A percentile compares a stretch with the other conserved stretches of the same genome.
Evolutionary conservation across 2,329 filamentous ascomycete species (phyloP).

Genomic region (Monosporascus sp.): DNA sequence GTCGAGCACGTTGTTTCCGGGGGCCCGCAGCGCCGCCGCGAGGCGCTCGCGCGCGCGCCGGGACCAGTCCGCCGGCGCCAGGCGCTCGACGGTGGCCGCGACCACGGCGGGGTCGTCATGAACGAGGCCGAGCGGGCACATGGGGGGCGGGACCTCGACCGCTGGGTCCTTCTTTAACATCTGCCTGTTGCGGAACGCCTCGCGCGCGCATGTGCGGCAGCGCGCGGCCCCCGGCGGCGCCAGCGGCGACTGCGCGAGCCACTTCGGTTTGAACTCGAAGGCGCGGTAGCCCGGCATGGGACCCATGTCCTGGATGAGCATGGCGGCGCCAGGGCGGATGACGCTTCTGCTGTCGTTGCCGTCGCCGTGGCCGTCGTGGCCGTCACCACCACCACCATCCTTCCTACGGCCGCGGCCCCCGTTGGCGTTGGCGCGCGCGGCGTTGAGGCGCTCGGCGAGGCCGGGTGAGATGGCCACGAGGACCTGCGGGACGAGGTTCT

Average conservation of each 20-base stretch:
- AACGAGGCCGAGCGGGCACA: constrained; percentile 62
- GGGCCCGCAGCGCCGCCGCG: constrained; percentile 31
- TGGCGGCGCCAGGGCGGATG: constrained; percentile 56
- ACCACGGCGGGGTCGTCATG: constrained; percentile 41
- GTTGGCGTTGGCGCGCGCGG: constrained; percentile 43
- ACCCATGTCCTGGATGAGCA: constrained; percentile 72
- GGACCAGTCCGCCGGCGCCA: constrained; percentile 28
- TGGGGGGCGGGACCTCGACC: constrained; percentile 33
- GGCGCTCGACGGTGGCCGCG: constrained; percentile 36
- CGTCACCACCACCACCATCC: constrained; percentile 25
- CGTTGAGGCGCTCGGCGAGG: constrained; percentile 49
- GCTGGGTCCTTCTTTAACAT: constrained; percentile 27
- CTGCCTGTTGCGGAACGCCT: constrained; percentile 40
- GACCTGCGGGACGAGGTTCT: constrained; percentile 26
- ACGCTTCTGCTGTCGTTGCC: constrained; percentile 14
- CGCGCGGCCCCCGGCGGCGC: constrained; percentile 57
- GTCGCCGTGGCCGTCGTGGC: constrained; percentile 43
- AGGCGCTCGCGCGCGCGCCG: constrained; percentile 27
- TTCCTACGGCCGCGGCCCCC: constrained; percentile 32
- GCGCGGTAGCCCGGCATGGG: constrained; percentile 33
- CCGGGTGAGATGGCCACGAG: constrained; percentile 18
- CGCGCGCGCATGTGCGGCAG: constrained; percentile 69
- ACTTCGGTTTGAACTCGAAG: constrained; percentile 80
- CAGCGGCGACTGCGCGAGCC: constrained; percentile 70
- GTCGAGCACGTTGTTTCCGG: constrained; percentile 27